These are phyloP conservation scores for Thymus mandschuricus DNA, from an alignment of 257 asterid species.

Conservation along the genomic window DNA sequence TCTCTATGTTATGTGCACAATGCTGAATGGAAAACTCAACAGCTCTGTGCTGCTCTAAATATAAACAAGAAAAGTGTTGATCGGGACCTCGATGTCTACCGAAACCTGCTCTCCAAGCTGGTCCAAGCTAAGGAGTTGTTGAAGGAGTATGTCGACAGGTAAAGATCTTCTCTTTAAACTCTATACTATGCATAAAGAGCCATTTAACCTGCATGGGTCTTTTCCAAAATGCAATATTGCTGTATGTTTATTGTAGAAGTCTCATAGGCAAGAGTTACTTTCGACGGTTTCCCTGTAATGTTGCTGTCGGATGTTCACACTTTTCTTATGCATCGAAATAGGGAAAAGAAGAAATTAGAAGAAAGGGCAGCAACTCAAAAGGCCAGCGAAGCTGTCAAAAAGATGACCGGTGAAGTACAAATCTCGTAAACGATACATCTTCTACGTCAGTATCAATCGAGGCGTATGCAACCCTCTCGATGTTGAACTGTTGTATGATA, in stretches of 20 bases:
- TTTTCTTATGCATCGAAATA: conserved; percentile 28
- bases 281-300: background rate
- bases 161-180: conserved; percentile 30
- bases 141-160: conserved; percentile 93
- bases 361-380: conserved; percentile 80
- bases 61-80: conserved; percentile 88
- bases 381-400: conserved; percentile 77
- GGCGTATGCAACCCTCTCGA: background rate
- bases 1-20: background rate
- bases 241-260: too few species aligned
- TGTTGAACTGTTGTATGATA: conserved; percentile 12
- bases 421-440: conserved; percentile 39
- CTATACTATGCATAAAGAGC: background rate
- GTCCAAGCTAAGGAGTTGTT: conserved; percentile 97
- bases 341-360: conserved; percentile 92
- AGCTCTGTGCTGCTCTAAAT: conserved; percentile 92
- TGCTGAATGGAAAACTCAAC: conserved; percentile 33
- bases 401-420: conserved; percentile 53
- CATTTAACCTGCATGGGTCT: too few species aligned
- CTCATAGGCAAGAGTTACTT: too few species aligned
- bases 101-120: conserved; percentile 93
- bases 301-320: background rate
- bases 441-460: conserved; percentile 23
- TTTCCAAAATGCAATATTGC: too few species aligned
- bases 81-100: conserved; percentile 95